Percentiles rank a stretch among this genome's conserved stretches.
These are phyloP conservation scores for Onygena corvina DNA, from an alignment of 2,329 filamentous ascomycete species.

Conservation along the genomic window DNA sequence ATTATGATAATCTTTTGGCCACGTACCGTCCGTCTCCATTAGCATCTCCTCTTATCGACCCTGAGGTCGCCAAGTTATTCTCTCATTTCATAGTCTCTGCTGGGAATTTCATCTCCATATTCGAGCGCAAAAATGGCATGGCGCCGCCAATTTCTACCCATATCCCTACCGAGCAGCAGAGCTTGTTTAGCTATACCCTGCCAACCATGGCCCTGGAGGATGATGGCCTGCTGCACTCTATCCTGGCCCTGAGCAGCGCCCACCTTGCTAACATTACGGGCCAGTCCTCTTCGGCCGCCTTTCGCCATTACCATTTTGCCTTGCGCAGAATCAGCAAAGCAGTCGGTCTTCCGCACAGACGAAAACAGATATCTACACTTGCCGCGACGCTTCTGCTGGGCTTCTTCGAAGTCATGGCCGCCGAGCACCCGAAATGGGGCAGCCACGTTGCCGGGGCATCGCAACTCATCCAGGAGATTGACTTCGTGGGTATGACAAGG, in stretches of 20 bases:
- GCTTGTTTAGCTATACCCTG: constrained; percentile 60
- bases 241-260: constrained; percentile 73
- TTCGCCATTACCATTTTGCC: constrained; percentile 85
- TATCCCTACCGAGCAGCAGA: constrained; percentile 49
- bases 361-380: constrained; percentile 68
- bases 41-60: constrained; percentile 65
- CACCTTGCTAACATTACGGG: constrained; percentile 76
- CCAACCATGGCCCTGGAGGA: constrained; percentile 73
- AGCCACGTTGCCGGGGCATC: constrained; percentile 78
- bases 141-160: constrained; percentile 54
- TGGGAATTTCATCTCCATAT: constrained; percentile 73
- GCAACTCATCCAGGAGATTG: constrained; percentile 70
- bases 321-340: constrained; percentile 65
- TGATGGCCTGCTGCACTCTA: constrained; percentile 78
- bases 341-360: constrained; percentile 55
- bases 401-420: constrained; percentile 90
- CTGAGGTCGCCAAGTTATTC: constrained; percentile 70
- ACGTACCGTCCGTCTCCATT: constrained; percentile 55
- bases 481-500: constrained; percentile 60
- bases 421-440: constrained; percentile 92
- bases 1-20: constrained; percentile 42
- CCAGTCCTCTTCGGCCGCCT: constrained; percentile 62
- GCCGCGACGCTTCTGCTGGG: constrained; percentile 75
- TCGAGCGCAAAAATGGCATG: constrained; percentile 69
- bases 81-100: constrained; percentile 86